These are phyloP conservation scores for Chamaecyparis obtusa DNA, from an alignment of 75 land plant species.

Conservation along the genomic window DNA sequence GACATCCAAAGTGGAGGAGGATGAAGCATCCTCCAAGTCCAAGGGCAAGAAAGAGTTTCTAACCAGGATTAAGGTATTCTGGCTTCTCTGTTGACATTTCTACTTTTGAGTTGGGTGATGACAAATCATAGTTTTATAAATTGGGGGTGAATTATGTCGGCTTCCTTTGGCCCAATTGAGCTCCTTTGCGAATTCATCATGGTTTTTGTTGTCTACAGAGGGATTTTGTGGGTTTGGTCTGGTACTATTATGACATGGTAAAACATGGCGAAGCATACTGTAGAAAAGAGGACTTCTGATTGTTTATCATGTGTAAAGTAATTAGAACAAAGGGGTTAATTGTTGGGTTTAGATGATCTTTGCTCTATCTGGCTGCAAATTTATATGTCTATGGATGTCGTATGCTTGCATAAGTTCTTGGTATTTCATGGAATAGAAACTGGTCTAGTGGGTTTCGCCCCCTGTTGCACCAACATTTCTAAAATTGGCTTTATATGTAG, in stretches of 20 bases:
- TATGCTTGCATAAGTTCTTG: not conserved
- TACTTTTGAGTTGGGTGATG: not conserved
- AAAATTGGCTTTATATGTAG: not conserved
- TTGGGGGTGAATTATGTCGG: not conserved
- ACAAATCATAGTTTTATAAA: not conserved
- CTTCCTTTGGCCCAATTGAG: too few relatives aligned
- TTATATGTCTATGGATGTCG: not conserved
- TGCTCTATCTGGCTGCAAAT: not conserved
- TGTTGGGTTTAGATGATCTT: not conserved
- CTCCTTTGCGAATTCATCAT: not conserved
- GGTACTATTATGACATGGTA: not conserved
- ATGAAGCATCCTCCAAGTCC: not conserved
- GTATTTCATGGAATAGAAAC: not conserved
- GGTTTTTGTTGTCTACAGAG: not conserved
- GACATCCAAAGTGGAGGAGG: not conserved
- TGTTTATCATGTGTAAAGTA: not conserved
- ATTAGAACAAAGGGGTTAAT: not conserved
- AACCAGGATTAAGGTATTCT: not conserved
- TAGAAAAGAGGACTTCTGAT: not conserved
- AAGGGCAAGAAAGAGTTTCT: constrained; percentile 6
- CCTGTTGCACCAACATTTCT: not conserved
- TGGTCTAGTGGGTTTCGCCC: not conserved
- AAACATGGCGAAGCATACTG: not conserved
- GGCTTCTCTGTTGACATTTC: not conserved
- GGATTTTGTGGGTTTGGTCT: not conserved